These are phyloP conservation scores for Saccharomycodes ludwigii DNA, from an alignment of 805 yeast genomes.

Conservation along the genomic window DNA sequence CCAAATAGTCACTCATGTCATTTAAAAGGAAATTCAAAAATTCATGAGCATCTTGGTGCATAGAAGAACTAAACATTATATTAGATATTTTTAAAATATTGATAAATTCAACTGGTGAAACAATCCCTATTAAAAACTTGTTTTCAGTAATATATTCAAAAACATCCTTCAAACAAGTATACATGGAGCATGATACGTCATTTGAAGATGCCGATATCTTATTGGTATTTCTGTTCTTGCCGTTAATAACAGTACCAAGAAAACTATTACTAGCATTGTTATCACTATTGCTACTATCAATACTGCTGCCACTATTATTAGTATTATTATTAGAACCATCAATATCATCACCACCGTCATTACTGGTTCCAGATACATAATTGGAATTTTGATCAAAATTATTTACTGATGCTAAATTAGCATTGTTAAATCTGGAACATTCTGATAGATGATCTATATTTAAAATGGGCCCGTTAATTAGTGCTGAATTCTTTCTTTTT, in stretches of 20 bases:
- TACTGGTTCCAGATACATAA: no score
- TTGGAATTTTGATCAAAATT: no score
- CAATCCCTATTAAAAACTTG: slow-evolving; percentile 60
- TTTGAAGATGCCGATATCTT: no score
- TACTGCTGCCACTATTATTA: no score
- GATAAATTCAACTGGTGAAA: slow-evolving; percentile 67
- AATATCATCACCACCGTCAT: no score
- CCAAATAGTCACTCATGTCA: slow-evolving; percentile 43
- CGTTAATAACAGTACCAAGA: no score
- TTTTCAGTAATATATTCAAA: slow-evolving; percentile 77
- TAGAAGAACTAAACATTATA: slow-evolving; percentile 71
- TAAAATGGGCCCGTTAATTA: slow-evolving; percentile 69
- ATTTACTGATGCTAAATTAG: slow-evolving; percentile 27
- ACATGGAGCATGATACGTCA: no score
- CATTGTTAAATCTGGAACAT: slow-evolving; percentile 28
- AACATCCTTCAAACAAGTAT: slow-evolving; percentile 66
- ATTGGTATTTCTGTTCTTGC: no score
- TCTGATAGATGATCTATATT: slow-evolving; percentile 54
- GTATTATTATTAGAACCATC: slow-evolving; percentile 32
- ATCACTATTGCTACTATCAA: no score
- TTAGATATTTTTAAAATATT: slow-evolving; percentile 71
- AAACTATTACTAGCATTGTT: no score
- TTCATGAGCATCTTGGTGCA: slow-evolving; percentile 99
- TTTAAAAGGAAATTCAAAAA: slow-evolving; percentile 80
- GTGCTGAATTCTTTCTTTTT: slow-evolving; percentile 64